Evolutionary conservation across 495 filamentous ascomycete species (phyloP), one percentile per base, ranked within the genome.

Genomic region (Neurospora tetrasperma): DNA sequence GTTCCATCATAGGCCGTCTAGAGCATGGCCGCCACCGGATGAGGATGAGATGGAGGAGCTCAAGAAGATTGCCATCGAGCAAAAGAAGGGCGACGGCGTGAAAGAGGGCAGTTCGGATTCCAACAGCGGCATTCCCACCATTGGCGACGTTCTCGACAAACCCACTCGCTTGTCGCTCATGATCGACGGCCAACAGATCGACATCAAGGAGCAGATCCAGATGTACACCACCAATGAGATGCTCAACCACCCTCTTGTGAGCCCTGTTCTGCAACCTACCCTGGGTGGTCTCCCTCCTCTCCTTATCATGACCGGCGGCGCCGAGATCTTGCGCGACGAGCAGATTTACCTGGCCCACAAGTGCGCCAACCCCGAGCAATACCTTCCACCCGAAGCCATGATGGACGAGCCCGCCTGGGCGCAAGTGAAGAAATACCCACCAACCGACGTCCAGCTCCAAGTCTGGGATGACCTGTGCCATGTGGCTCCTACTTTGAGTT

Each of bases 311-410:
- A 90, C 90, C 14, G 95, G 95, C 7, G 93, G 94, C 3, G 95
- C 92, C 4, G 95, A 98, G 79, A 87, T 94, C 72, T 85, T 98
- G 14, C 89, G 92, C 14, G 95, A 98, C 78, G 95, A 98, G 81
- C 95, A 98, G 76, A 91, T 98, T 72, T 98, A 98, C 74, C 73
- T 98, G 6, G 95, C 95, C 6, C 95, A 98, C 77, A 98, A 98
- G 81, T 94, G 93, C 23, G 93, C 95, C 8, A 88, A 93, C 73
- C 95, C 95, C 5, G 76, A 85, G 7, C 84, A 87, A 66, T 97
- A 94, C 76, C 88, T 89, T 2, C 94, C 92, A 0, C 84, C 86
- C 16, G 88, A 93, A 42, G 83, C 83, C 0, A 85, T 90, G 71
- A 83, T 95, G 41, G 84, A 90, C 46, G 91, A 94, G 48, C 79